Evolutionary conservation across 495 filamentous ascomycete species (phyloP), one percentile per base, ranked within the genome.

Genomic region (Podospora comata): DNA sequence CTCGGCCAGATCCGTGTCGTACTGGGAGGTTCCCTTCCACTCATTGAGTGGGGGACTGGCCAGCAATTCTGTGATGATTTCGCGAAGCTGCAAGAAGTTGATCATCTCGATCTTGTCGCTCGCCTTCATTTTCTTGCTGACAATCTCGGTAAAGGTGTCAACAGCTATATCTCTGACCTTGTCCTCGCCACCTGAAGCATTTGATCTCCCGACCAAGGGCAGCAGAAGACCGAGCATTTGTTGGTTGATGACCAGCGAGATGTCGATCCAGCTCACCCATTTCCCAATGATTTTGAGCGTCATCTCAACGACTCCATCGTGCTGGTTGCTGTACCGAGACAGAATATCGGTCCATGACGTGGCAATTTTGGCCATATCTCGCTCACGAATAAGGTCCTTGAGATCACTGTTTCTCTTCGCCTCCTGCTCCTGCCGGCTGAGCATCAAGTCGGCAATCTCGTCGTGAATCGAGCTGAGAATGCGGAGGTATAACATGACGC

Each of bases 211-310:
- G 67, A 90, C 88, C 72, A 90, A 86, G 77, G 94, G 89, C 78
- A 97, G 90, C 66, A 99, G 86, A 62, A 92, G 83, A 72, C 85
- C 88, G 70, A 97, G 84, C 82, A 96, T 91, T 55, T 88, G 86
- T 71, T 94, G 88, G 76, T 96, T 95, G 69, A 98, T 91, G 58
- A 98, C 88, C 54, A 99, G 83, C 20, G 89, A 89, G 71, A 99
- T 97, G 71, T 98, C 96, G 68, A 94, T 94, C 95, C 95, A 99
- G 83, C 91, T 92, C 60, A 96, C 93, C 96, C 96, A 99, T 75
- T 92, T 91, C 20, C 92, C 92, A 60, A 98, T 88, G 15, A 92
- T 88, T 79, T 89, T 93, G 32, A 99, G 84, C 69, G 89, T 93
- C 84, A 93, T 88, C 79, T 97, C 92, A 23, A 95, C 84, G 67